phyloP scores from a whole-genome alignment of 768 basidiomycete species.

The Royoungia palumana region DNA sequence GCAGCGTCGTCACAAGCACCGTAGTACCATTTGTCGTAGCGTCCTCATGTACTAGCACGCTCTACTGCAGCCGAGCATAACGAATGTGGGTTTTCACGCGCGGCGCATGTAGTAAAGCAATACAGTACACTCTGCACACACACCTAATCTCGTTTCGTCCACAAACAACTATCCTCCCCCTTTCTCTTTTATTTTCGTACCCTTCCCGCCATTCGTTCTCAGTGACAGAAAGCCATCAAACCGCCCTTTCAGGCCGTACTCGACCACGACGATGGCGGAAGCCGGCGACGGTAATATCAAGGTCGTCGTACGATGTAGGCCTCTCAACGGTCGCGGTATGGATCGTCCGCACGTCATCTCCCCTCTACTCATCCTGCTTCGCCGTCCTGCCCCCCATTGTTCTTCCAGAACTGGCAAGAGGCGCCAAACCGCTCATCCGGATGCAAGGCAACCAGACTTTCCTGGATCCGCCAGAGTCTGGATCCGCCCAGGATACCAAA shows the following conservation, averaged over 20 bases:
- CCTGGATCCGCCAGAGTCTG: conserved; percentile 82
- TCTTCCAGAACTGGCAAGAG: conserved; percentile 78
- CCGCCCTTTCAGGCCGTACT: conserved; percentile 14
- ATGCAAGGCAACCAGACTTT: conserved; percentile 95
- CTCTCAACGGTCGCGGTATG: conserved; percentile 91
- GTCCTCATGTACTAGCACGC: background rate
- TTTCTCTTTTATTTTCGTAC: conserved; percentile 2
- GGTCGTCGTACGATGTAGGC: conserved; percentile 93
- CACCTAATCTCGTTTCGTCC: conserved; percentile 3
- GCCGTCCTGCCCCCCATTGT: background rate
- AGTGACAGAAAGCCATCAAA: conserved; percentile 7
- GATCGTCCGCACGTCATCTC: conserved; percentile 13
- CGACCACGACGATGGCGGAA: conserved; percentile 55
- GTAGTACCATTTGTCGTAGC: background rate
- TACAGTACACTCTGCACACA: conserved; percentile 5
- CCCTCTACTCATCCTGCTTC: conserved; percentile 1
- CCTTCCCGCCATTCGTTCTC: conserved; percentile 12
- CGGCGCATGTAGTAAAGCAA: conserved; percentile 5
- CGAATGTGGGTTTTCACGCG: conserved; percentile 21
- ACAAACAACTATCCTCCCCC: conserved; percentile 4
- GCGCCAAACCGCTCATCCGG: conserved; percentile 89
- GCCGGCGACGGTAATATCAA: conserved; percentile 87
- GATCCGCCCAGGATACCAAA: conserved; percentile 64
- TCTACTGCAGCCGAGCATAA: conserved; percentile 1
- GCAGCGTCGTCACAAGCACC: background rate